phyloP scores from a whole-genome alignment of 2,329 filamentous ascomycete genomes.

The Sporothrix luriei region DNA sequence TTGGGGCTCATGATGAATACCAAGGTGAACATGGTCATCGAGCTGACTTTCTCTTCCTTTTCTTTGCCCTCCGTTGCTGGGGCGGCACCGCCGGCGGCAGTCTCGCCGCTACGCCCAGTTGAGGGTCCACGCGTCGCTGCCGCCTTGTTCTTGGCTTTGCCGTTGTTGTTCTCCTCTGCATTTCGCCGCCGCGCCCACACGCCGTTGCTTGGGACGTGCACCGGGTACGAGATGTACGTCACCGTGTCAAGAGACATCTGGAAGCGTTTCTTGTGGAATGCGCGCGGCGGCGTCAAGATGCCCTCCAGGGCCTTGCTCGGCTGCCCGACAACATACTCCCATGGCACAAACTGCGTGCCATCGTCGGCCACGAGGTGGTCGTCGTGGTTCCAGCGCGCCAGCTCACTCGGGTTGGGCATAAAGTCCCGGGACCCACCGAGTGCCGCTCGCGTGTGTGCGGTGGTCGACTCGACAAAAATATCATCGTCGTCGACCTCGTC shows the following conservation, averaged over 20 bases:
- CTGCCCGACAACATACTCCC: constrained; percentile 74
- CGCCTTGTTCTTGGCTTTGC: background rate
- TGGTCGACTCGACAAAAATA: constrained; percentile 49
- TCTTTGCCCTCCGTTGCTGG: background rate
- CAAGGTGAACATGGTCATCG: constrained; percentile 97
- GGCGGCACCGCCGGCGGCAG: constrained; percentile 36
- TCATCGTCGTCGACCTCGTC: constrained; percentile 56
- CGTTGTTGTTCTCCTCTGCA: constrained; percentile 36
- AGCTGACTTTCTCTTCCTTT: constrained; percentile 58
- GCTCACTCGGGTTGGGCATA: constrained; percentile 45
- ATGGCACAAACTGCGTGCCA: constrained; percentile 63
- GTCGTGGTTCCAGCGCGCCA: constrained; percentile 54
- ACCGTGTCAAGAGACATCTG: constrained; percentile 80
- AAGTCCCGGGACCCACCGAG: constrained; percentile 41
- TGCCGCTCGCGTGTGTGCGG: constrained; percentile 46
- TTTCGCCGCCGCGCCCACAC: constrained; percentile 58
- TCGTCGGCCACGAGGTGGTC: constrained; percentile 59
- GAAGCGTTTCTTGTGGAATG: constrained; percentile 80
- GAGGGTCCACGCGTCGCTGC: constrained; percentile 36
- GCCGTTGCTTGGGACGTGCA: constrained; percentile 78
- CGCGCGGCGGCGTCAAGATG: constrained; percentile 72
- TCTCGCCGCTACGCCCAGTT: constrained; percentile 32
- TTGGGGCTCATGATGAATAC: constrained; percentile 88
- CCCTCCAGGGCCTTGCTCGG: constrained; percentile 77
- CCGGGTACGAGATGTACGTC: constrained; percentile 78